phyloP scores from a whole-genome alignment of 257 asterid species.

The Solanum virginianum region DNA sequence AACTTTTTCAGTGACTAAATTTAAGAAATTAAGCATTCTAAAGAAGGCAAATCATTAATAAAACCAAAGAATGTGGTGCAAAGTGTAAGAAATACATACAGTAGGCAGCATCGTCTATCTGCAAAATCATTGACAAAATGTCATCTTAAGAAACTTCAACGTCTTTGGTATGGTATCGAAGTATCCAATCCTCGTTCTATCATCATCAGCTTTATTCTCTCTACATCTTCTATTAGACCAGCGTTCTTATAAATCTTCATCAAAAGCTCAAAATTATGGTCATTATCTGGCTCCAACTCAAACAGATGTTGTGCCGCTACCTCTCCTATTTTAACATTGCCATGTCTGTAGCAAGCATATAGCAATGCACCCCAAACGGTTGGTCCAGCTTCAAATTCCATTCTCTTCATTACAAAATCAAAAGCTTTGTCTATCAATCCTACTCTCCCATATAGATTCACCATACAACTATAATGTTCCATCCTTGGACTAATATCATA shows the following conservation, averaged over 20 bases:
- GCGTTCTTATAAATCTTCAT: conserved; percentile 41
- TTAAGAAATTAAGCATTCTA: neutral
- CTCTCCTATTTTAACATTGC: conserved; percentile 47
- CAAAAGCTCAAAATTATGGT: conserved; percentile 62
- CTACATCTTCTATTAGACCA: conserved; percentile 29
- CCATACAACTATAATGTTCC: conserved; percentile 87
- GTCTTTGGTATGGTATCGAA: neutral
- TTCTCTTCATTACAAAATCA: conserved; percentile 26
- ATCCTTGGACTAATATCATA: conserved; percentile 35
- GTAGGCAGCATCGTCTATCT: neutral
- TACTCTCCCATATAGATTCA: conserved; percentile 62
- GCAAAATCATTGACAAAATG: neutral
- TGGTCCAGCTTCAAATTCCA: conserved; percentile 59
- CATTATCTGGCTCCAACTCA: conserved; percentile 73
- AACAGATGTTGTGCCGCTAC: conserved; percentile 45
- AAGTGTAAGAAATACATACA: neutral
- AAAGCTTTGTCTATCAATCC: conserved; percentile 49
- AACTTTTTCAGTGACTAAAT: neutral
- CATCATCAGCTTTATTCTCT: conserved; percentile 41
- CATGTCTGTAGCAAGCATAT: conserved; percentile 58
- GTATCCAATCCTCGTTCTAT: conserved; percentile 46
- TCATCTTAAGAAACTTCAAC: neutral
- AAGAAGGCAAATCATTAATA: neutral
- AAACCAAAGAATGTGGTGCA: neutral
- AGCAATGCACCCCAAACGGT: conserved; percentile 90